Conservation (phyloP, 768 basidiomycete species). For the Rhodotorula diobovata region DNA sequence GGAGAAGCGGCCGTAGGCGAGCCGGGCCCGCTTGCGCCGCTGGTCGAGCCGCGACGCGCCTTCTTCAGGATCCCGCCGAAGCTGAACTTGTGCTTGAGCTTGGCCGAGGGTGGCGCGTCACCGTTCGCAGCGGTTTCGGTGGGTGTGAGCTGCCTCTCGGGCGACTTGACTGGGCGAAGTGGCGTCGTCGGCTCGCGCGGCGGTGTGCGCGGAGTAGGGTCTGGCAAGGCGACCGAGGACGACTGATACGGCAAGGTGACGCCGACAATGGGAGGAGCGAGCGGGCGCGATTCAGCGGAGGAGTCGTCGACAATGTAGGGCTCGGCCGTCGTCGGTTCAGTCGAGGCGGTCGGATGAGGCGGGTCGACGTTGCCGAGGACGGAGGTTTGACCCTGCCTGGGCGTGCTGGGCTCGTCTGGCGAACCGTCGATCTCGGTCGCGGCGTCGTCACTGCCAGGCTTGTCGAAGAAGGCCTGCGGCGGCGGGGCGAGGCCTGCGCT, state of each 20-base stretch:
- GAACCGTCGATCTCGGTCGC: not conserved
- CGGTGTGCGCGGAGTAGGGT: not conserved
- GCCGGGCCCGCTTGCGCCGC: not conserved
- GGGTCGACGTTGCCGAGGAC: not conserved
- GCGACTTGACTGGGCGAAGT: not conserved
- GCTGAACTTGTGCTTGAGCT: conserved; percentile 9
- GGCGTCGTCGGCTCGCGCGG: not conserved
- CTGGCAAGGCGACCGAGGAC: not conserved
- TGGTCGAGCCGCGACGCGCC: not conserved
- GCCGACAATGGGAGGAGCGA: not conserved
- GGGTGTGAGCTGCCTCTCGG: not conserved
- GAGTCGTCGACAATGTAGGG: conserved; percentile 20
- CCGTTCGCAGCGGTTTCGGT: not conserved
- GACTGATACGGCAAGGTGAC: not conserved
- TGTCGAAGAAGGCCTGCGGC: not conserved
- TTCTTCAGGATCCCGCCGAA: not conserved
- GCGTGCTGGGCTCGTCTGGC: conserved; percentile 2
- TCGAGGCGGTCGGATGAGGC: not conserved
- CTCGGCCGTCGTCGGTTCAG: not conserved
- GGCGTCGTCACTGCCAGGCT: not conserved
- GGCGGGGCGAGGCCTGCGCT: not conserved
- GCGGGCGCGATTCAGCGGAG: not conserved
- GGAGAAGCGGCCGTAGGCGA: not conserved
- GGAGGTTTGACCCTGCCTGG: conserved; percentile 2
- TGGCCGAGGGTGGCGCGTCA: not conserved